A percentile compares a stretch with the other conserved stretches of the same genome.
phyloP scores from a whole-genome alignment of 1,139 yeast species.

The Diutina scorzettiae region DNA sequence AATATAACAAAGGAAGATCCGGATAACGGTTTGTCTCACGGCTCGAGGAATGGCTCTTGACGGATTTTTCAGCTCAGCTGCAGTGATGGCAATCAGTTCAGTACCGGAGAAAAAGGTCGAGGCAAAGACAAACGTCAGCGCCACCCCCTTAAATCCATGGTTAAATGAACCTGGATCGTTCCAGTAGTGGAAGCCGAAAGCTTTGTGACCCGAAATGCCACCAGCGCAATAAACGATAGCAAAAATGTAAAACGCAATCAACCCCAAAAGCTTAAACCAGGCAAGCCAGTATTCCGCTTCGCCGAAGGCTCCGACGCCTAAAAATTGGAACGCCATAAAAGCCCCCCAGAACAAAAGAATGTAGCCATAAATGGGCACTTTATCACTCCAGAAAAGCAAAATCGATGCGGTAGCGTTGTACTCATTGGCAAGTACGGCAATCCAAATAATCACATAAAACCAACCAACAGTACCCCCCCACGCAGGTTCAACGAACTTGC shows the following conservation, averaged over 20 bases:
- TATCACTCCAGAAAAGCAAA: slow-evolving; percentile 46
- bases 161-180: slow-evolving; percentile 38
- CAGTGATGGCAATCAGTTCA: slow-evolving; percentile 45
- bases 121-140: slow-evolving; percentile 5
- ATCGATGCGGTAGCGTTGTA: slow-evolving; percentile 44
- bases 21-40: slow-evolving; percentile 43
- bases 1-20: slow-evolving; percentile 42
- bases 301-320: slow-evolving; percentile 53
- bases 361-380: slow-evolving; percentile 49
- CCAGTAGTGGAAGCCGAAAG: slow-evolving; percentile 42
- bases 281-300: slow-evolving; percentile 60
- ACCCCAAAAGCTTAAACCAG: slow-evolving; percentile 39
- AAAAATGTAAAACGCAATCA: slow-evolving; percentile 47
- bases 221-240: slow-evolving; percentile 54
- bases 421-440: slow-evolving; percentile 48
- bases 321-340: slow-evolving; percentile 40
- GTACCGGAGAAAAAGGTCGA: slow-evolving; percentile 50
- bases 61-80: slow-evolving; percentile 46
- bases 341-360: slow-evolving; percentile 43
- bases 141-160: slow-evolving; percentile 15
- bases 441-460: slow-evolving; percentile 52
- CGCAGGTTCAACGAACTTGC: slow-evolving; percentile 42
- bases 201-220: slow-evolving; percentile 43
- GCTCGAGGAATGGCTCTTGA: slow-evolving; percentile 45
- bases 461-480: slow-evolving; percentile 52